Evolutionary conservation across 768 basidiomycete genomes (phyloP).

Genomic region (Calocybe gangraenosa): DNA sequence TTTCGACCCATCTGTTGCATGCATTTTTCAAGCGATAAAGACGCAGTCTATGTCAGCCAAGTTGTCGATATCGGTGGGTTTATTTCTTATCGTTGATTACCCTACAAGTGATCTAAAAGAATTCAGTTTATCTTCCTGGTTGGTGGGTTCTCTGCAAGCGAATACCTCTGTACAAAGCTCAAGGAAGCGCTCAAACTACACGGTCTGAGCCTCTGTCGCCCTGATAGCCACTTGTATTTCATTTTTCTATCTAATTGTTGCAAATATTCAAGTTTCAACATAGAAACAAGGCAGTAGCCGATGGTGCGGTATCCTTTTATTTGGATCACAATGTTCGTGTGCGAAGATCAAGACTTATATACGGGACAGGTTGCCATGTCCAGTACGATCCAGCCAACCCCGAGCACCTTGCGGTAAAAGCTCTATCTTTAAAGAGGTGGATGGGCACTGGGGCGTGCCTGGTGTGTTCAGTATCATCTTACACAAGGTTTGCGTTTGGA

Average conservation of each 20-base stretch:
- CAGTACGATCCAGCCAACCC: slow-evolving; percentile 10
- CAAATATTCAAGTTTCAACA: not conserved
- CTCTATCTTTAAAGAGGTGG: slow-evolving; percentile 4
- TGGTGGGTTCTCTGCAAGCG: slow-evolving; percentile 42
- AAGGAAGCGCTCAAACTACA: slow-evolving; percentile 15
- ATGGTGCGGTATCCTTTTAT: slow-evolving; percentile 40
- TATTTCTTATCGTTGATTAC: not conserved
- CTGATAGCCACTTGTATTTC: slow-evolving; percentile 17
- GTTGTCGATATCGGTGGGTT: slow-evolving; percentile 17
- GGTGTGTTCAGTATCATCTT: slow-evolving; percentile 6
- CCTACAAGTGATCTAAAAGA: not conserved
- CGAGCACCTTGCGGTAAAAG: slow-evolving; percentile 14
- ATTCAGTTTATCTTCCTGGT: slow-evolving; percentile 35
- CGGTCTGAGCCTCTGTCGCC: slow-evolving; percentile 17
- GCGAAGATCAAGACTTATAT: slow-evolving; percentile 34
- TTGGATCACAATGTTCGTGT: slow-evolving; percentile 37
- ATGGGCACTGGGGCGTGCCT: slow-evolving; percentile 6
- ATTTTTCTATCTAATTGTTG: not conserved
- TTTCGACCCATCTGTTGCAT: slow-evolving; percentile 16
- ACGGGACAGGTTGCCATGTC: slow-evolving; percentile 23
- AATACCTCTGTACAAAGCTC: slow-evolving; percentile 35
- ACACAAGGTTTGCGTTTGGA: slow-evolving; percentile 4
- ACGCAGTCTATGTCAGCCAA: not conserved
- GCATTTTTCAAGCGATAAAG: slow-evolving; percentile 12
- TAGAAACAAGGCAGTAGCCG: slow-evolving; percentile 44